A percentile compares a stretch with the other conserved stretches of the same genome.
These are phyloP conservation scores for Rhodomyrtus psidioides DNA, from an alignment of 441 rosid genomes.

Conservation along the genomic window DNA sequence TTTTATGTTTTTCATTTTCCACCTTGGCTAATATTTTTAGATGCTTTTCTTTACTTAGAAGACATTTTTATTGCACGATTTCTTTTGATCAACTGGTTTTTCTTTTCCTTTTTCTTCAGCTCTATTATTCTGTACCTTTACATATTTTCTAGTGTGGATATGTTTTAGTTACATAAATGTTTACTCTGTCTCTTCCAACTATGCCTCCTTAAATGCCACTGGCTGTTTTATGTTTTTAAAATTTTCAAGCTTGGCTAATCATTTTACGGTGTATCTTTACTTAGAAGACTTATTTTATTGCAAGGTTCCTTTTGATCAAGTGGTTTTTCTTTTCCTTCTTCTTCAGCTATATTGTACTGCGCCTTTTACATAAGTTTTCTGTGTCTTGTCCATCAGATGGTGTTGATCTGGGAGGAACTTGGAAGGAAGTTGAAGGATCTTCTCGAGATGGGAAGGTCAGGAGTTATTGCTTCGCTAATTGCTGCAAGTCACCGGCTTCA, in stretches of 20 bases:
- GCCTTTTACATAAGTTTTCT: not conserved
- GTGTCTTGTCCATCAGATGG: conserved; percentile 46
- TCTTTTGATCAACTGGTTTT: not conserved
- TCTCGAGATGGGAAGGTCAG: conserved; percentile 81
- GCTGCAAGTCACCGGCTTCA: conserved; percentile 69
- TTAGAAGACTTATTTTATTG: not conserved
- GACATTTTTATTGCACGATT: not conserved
- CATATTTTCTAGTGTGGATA: not conserved
- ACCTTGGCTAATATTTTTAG: not conserved
- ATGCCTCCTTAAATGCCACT: conserved; percentile 7
- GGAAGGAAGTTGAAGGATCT: conserved; percentile 70
- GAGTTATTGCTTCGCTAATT: conserved; percentile 77
- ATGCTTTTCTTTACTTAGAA: not conserved
- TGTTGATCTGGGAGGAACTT: conserved; percentile 67
- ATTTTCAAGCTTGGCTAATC: not conserved
- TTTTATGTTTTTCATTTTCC: not conserved
- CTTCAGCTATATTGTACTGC: not conserved
- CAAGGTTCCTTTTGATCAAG: not conserved
- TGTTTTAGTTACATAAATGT: not conserved
- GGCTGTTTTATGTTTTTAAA: not conserved
- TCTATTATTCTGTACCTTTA: not conserved
- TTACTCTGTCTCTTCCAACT: conserved; percentile 25
- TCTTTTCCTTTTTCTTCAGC: not conserved
- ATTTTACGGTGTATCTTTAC: not conserved
- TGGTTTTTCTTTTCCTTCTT: not conserved